Conservation (phyloP, 768 basidiomycete genomes). For the Clathrus columnatus region DNA sequence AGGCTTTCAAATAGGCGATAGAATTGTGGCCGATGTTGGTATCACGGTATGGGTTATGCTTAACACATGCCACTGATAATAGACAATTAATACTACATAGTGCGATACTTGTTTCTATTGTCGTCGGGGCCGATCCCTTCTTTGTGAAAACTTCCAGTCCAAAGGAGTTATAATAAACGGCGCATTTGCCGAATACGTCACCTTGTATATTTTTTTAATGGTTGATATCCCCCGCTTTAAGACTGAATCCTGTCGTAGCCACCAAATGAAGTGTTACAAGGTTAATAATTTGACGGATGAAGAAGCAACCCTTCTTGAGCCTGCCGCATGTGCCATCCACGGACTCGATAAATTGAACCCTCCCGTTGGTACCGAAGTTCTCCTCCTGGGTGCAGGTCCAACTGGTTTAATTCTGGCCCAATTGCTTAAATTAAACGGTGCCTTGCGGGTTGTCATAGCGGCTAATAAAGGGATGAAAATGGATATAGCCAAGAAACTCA, state of each 20-base stretch:
- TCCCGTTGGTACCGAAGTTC: constrained; percentile 74
- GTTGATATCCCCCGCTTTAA: not conserved
- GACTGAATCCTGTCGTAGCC: constrained; percentile 25
- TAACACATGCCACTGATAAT: constrained; percentile 9
- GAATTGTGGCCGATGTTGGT: constrained; percentile 77
- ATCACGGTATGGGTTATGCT: constrained; percentile 60
- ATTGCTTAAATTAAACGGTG: constrained; percentile 80
- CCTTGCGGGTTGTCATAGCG: constrained; percentile 70
- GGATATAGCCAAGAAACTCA: constrained; percentile 71
- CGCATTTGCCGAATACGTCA: constrained; percentile 85
- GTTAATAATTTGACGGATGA: constrained; percentile 82
- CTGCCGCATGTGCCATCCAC: constrained; percentile 86
- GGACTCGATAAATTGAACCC: constrained; percentile 83
- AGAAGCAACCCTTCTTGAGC: constrained; percentile 82
- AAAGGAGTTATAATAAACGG: constrained; percentile 75
- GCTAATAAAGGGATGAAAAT: constrained; percentile 90
- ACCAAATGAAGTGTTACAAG: constrained; percentile 75
- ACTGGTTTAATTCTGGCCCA: constrained; percentile 89
- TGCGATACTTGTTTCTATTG: constrained; percentile 86
- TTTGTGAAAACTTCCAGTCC: constrained; percentile 80
- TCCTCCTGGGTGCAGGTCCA: constrained; percentile 84
- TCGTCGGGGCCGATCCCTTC: constrained; percentile 67
- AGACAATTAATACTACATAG: constrained; percentile 26
- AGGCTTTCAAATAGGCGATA: constrained; percentile 69
- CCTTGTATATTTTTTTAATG: constrained; percentile 46